Base-by-base conservation (phyloP, 2,329 filamentous ascomycete genomes). In the Paecilomyces niveus region DNA sequence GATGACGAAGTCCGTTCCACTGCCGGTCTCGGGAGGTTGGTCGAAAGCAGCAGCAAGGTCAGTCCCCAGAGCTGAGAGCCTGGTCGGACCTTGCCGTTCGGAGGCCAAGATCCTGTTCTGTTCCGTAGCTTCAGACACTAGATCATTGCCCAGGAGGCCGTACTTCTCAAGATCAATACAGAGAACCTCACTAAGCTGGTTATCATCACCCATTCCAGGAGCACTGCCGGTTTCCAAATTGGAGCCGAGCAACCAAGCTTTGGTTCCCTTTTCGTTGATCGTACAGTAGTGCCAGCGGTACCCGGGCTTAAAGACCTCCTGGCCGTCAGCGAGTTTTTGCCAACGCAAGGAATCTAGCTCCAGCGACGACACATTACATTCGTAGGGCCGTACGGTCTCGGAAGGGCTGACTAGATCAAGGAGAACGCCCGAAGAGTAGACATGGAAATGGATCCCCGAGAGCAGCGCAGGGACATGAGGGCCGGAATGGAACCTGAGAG, bases 211-310 rank as follows among this genome's bases (percentile, higher is more conserved):
- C 13, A 84, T 82, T 1, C 84, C 87, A 15, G 87, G 79, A 45
- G 88, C 88, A 54, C 86, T 85, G 6, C 83, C 80, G 18, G 82
- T 77, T 49, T 96, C 91, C 3, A 89, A 88, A 2, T 89, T 89
- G 68, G 92, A 97, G 8, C 94, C 94, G n/a, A 99, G 82, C 24
- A 99, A 80, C 92, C 94, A 99, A 7, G 92, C 94, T 71, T 96
- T 96, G 6, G 94, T 97, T 5, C 93, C 93, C 67, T 96, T 90
- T 61, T 94, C 88, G 70, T 97, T 95, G 76, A 97, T 89, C 2
- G 92, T 96, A 72, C 94, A 97, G 71, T 99, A 99, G 73, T 97
- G 93, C 94, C 94, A 99, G 60, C 93, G 86, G 72, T 94, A 97
- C n/a, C 89, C 90, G 0, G 86, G 80, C 65, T 89, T 89, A 76